These are phyloP conservation scores for Lyophyllum atratum DNA, from an alignment of 768 basidiomycete genomes.

Conservation along the genomic window DNA sequence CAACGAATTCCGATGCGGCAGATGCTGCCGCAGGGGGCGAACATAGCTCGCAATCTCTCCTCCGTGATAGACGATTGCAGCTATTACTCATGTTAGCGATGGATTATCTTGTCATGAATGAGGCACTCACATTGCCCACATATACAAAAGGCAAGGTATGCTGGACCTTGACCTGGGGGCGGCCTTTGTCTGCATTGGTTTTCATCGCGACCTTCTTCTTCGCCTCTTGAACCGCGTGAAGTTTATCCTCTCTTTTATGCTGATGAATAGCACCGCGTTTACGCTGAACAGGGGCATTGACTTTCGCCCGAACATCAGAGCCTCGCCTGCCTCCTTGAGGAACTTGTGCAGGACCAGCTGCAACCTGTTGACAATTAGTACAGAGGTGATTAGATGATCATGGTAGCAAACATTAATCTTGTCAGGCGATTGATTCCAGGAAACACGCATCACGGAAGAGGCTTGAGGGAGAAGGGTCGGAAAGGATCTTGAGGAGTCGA, in stretches of 20 bases:
- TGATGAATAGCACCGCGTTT: not conserved
- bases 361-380: not conserved
- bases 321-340: not conserved
- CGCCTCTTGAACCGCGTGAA: slow-evolving; percentile 27
- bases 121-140: slow-evolving; percentile 61
- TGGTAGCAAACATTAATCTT: not conserved
- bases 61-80: slow-evolving; percentile 36
- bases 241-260: slow-evolving; percentile 6
- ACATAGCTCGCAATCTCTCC: slow-evolving; percentile 31
- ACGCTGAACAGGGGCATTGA: not conserved
- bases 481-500: not conserved
- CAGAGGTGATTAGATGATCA: not conserved
- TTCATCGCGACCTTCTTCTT: slow-evolving; percentile 23
- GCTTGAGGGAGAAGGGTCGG: not conserved
- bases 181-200: not conserved
- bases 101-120: not conserved
- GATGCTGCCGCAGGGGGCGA: slow-evolving; percentile 38
- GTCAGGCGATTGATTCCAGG: slow-evolving; percentile 6
- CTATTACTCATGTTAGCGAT: slow-evolving; percentile 20
- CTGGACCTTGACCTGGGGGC: slow-evolving; percentile 6
- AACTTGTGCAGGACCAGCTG: not conserved
- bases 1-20: slow-evolving; percentile 40
- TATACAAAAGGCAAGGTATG: slow-evolving; percentile 38
- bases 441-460: not conserved
- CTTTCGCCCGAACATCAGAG: not conserved